Base-by-base conservation (phyloP, 192 early-diverging fungal genomes). In the Cetraspora pellucida region DNA sequence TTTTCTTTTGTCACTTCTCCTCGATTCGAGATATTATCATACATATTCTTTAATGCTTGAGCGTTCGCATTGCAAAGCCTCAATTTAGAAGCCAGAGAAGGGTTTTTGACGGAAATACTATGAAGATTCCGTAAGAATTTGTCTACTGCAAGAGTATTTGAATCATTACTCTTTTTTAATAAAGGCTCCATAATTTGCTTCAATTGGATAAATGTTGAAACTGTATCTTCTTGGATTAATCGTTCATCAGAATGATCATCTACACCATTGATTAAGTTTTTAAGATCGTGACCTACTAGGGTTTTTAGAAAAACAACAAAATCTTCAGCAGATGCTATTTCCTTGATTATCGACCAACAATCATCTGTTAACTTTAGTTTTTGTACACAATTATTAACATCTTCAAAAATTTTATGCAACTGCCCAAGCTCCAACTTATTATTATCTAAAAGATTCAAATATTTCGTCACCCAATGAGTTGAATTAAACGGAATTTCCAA, bases 241-340 rank as follows among this genome's bases (percentile, higher is more conserved):
- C 71, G 5, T 59, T 78, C 77, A 74, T 78, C 77, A 3, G 77
- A 63, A 37, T 60, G 55, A 25, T 78, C 77, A 25, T 78, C 77
- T 31, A 74, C 77, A 19, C 55, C 70, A 54, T 78, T 78, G 50
- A 78, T 78, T 31, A 70, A 58, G 59, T 78, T 78, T 61, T 78
- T 73, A 23, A 78, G 19, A 19, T 72, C 77, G 23, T 78, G 27
- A 9, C 47, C 44, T 16, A 31, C 71, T 10, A 77, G 19, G 2
- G 43, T 30, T 59, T 63, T 1, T 27, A 78, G 69, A 10, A 72
- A 78, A 43, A 5, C 58, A 46, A 78, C 27, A 16, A 78, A 73
- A n/a, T 59, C 69, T 43, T 44, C 6, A 2, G 74, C 57, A 6
- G 2, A 10, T 9, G 74, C 21, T 3, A 75, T 17, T 75, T 75